phyloP scores from a whole-genome alignment of 768 basidiomycete genomes.

The Sistotremastrum niveocremeum region DNA sequence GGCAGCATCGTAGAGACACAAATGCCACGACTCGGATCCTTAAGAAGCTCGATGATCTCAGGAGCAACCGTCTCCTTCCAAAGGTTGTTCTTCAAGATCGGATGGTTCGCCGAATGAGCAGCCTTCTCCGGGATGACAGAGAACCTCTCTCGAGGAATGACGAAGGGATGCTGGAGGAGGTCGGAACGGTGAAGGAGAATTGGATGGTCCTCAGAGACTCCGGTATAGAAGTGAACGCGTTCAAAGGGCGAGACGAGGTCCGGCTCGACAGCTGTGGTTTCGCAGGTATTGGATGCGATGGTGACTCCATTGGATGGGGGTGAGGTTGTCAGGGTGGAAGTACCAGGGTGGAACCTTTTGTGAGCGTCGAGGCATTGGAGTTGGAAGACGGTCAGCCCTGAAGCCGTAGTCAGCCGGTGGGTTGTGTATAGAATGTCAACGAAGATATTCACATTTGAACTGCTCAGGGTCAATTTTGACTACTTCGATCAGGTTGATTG shows the following conservation, averaged over 20 bases:
- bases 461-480: too few species aligned
- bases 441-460: too few species aligned
- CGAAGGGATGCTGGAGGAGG: slow-evolving; percentile 4
- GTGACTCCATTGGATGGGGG: background rate
- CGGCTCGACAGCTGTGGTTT: slow-evolving; percentile 1
- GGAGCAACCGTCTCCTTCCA: slow-evolving; percentile 4
- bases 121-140: slow-evolving; percentile 4
- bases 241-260: slow-evolving; percentile 3
- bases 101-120: background rate
- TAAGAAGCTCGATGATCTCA: slow-evolving; percentile 2
- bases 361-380: slow-evolving; percentile 3
- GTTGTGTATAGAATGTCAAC: too few species aligned
- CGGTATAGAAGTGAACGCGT: slow-evolving; percentile 1
- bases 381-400: slow-evolving; percentile 3
- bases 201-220: slow-evolving; percentile 2
- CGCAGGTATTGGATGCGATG: background rate
- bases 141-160: slow-evolving; percentile 1
- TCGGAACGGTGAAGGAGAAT: slow-evolving; percentile 1
- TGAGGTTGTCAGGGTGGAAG: slow-evolving; percentile 1
- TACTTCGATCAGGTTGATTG: background rate
- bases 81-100: slow-evolving; percentile 1
- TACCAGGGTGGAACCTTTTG: background rate
- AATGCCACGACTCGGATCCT: slow-evolving; percentile 2
- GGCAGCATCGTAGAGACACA: slow-evolving; percentile 4
- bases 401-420: background rate